Base-by-base conservation (phyloP, 371 early-diverging fungal genomes). In the Parasitella parasitica region DNA sequence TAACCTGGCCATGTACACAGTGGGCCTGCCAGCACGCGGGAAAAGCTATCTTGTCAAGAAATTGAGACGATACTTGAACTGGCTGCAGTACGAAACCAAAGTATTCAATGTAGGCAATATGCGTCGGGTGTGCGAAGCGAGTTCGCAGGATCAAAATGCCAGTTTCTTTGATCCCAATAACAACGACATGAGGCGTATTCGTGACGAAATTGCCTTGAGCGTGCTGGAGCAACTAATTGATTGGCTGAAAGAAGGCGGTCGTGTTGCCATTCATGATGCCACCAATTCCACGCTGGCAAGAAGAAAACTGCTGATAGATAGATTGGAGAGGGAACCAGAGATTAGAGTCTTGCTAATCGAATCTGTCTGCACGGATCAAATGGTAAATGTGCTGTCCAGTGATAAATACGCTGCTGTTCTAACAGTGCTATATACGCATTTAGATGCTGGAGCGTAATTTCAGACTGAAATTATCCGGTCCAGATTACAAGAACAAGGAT, bases 11-110 rank as follows among this genome's bases (percentile, higher is more conserved):
- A 28, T 11, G n/a, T 27, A 48, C 51, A 24, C 13, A 88, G 91
- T 92, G 48, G 95, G 95, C 15, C 68, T 95, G 39, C 95, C 95
- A 27, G 95, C 94, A 1, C 78, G 95, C 38, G 95, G 95, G 50
- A 95, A 95, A 73, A 89, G 89, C 59, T 95, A 93, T 69, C 85
- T 95, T 59, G 91, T 91, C 71, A 91, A 93, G 71, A 95, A 95
- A 64, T 70, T 95, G 24, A 77, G 87, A 61, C 82, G 93, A 39
- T 95, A 90, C 80, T 66, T 88, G 49, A 83, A 80, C 32, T 87
- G 88, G 89, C 64, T 89, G 30, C 87, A 86, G 39, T 89, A 85
- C 60, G 84, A 85, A 35, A 87, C 89, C 13, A 84, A 78, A 74
- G 84, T 86, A 12, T 95, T 95, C 69, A 95, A 95, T 62, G 95